Base-by-base conservation (phyloP, 495 filamentous ascomycete genomes). In the Podospora pseudopauciseta region DNA sequence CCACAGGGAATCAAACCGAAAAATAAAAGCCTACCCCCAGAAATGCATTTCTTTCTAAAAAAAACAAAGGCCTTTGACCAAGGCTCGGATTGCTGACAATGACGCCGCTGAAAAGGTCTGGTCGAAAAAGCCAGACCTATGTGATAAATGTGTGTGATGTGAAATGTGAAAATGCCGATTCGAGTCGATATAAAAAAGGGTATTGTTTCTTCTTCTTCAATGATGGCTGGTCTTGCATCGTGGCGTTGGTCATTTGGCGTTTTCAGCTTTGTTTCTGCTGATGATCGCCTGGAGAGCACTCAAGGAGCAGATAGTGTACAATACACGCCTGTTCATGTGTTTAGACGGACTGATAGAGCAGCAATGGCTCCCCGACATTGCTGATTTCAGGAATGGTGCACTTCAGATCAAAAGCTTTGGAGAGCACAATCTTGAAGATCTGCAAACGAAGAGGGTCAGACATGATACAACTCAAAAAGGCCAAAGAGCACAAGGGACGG, bases 341-440 rank as follows among this genome's bases (percentile, higher is more conserved):
- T 76, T 79, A 91, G 70, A 90, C 90, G 65, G 89, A 88, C 78
- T 94, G 92, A 77, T 99, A 99, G 66, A 99, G 87, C 30, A 99
- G 83, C 53, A 99, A 82, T n/a, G 95, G 95, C 79, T 99, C 95
- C 75, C 95, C 95, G 60, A 96, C 88, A 75, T 98, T 93, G 77
- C 97, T 94, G 75, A 99, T 98, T 78, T 99, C 95, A 11, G 95
- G 95, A 75, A 99, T 98, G 4, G 95, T 99, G 84, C 95, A 99
- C 76, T 97, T 97, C 67, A 99, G 86, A 77, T 99, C 95, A 76
- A 99, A 99, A 0, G 95, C 96, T 80, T 99, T 99, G 67, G 94
- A 94, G 34, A 99, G 86, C 65, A 99, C 95, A 73, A 99, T 99
- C 78, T 99, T 99, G 86, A 99, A 99, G 76, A 99, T 99, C 95